Evolutionary conservation across 495 filamentous ascomycete species (phyloP), one percentile per base, ranked within the genome.

Genomic region (Staphylotrichum tortipilum): DNA sequence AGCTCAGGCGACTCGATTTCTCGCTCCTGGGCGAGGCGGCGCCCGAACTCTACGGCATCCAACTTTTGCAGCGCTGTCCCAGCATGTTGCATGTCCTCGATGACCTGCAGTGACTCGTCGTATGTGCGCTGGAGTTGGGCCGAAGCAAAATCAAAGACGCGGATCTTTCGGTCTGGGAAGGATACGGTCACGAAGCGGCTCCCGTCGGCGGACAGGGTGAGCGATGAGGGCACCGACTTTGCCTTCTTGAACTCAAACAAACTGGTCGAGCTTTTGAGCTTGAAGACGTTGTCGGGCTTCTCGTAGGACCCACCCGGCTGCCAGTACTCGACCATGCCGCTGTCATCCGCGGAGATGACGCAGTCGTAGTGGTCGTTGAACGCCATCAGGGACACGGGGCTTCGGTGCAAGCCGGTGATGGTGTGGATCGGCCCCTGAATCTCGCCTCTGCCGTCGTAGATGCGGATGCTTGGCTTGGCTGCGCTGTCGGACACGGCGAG

Each of bases 241-340:
- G 88, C 77, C 67, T 89, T 97, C 59, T 94, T 96, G 72, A 97
- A 99, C 29, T 94, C 91, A 63, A 99, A 97, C 3, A 99, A 76
- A 47, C 85, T 88, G 10, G 92, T 99, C 3, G 82, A 83, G 60
- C 87, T 92, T 63, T 99, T 99, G 59, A 85, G 84, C 40, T 85
- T 75, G 61, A 94, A 99, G 15, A 99, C 89, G 47, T 82, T 87
- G 54, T 89, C 83, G 0, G 92, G 92, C 59, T 96, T 96, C 60
- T 92, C 89, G 55, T 89, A 96, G 14, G 71, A 79, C 8, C 78
- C 79, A 49, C 78, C 79, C 2, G 92, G 88, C 42, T 76, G 73
- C 92, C 92, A 99, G 64, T 99, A 99, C 64, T 99, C 92, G 14
- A 99, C 60, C 94, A 97, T 96, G 10, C 92, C 91, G 29, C 80